Conservation (phyloP, 306 rosid genomes). For the Boehmeria nivea region DNA sequence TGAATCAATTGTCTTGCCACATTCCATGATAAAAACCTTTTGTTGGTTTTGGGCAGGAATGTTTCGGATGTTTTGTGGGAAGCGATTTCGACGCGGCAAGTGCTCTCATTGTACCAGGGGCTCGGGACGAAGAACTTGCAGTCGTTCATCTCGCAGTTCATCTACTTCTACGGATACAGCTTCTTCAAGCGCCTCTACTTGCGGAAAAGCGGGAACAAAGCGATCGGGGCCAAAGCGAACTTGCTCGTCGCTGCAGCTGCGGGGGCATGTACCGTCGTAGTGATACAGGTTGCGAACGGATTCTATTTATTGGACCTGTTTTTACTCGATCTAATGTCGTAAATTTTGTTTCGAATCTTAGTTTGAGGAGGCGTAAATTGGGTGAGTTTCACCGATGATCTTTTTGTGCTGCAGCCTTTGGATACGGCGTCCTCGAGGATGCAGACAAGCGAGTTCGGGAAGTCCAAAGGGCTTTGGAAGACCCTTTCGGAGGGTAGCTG, state of each 20-base stretch:
- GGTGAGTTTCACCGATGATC: too few relatives aligned
- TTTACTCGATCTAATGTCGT: too few relatives aligned
- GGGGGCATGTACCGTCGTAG: constrained; percentile 71
- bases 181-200: constrained; percentile 73
- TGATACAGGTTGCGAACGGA: constrained; percentile 52
- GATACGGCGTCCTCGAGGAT: constrained; percentile 88
- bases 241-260: constrained; percentile 79
- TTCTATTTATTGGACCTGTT: too few relatives aligned
- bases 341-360: too few relatives aligned
- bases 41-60: constrained; percentile 62
- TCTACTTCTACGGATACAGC: constrained; percentile 96
- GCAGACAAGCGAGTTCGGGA: constrained; percentile 97
- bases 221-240: constrained; percentile 74
- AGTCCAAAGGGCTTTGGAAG: constrained; percentile 89
- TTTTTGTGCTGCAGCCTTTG: constrained; percentile 60
- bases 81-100: constrained; percentile 68
- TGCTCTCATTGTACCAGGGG: constrained; percentile 85
- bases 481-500: constrained; percentile 76
- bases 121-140: constrained; percentile 87
- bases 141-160: constrained; percentile 66
- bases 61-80: constrained; percentile 94
- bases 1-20: neutral
- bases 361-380: too few relatives aligned
- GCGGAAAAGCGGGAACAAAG: constrained; percentile 59
- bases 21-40: neutral